These are phyloP conservation scores for Vanrija sp. DNA, from an alignment of 1,284 basidiomycete species.

Conservation along the genomic window DNA sequence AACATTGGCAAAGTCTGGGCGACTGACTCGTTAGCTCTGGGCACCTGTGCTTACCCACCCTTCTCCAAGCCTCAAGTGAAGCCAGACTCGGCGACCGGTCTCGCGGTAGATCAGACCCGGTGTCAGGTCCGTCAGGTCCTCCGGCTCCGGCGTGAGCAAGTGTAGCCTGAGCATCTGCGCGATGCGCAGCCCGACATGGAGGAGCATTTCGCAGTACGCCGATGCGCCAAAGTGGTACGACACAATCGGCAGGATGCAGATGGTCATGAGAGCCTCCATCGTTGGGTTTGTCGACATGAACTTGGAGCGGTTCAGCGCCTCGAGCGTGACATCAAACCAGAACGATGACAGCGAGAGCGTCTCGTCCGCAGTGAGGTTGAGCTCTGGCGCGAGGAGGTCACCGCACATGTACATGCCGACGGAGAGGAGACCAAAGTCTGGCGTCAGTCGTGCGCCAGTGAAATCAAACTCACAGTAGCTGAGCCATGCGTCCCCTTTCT, in stretches of 20 bases:
- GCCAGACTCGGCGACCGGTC: constrained; percentile 17
- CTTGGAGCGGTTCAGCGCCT: constrained; percentile 22
- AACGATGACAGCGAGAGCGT: constrained; percentile 14
- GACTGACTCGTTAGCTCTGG: background rate
- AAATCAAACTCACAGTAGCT: constrained; percentile 11
- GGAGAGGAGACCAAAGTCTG: constrained; percentile 18
- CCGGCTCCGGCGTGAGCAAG: constrained; percentile 16
- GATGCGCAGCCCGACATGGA: constrained; percentile 19
- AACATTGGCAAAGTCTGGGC: constrained; percentile 21
- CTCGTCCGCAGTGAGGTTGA: constrained; percentile 16
- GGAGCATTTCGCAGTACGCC: constrained; percentile 21
- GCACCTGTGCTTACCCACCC: background rate
- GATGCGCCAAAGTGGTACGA: constrained; percentile 24
- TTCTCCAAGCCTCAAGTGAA: constrained; percentile 18
- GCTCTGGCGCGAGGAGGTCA: constrained; percentile 20
- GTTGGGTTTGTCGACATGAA: constrained; percentile 24
- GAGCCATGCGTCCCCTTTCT: constrained; percentile 21
- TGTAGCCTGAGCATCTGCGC: constrained; percentile 22
- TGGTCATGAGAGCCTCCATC: constrained; percentile 21
- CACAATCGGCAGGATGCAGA: constrained; percentile 20
- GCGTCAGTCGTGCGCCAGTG: background rate
- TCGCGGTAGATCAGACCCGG: constrained; percentile 19
- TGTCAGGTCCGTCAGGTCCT: constrained; percentile 11
- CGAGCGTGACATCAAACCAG: constrained; percentile 24
- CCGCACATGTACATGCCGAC: constrained; percentile 22